phyloP scores from a whole-genome alignment of 2,329 filamentous ascomycete genomes.

The Calonectria ilicicola region DNA sequence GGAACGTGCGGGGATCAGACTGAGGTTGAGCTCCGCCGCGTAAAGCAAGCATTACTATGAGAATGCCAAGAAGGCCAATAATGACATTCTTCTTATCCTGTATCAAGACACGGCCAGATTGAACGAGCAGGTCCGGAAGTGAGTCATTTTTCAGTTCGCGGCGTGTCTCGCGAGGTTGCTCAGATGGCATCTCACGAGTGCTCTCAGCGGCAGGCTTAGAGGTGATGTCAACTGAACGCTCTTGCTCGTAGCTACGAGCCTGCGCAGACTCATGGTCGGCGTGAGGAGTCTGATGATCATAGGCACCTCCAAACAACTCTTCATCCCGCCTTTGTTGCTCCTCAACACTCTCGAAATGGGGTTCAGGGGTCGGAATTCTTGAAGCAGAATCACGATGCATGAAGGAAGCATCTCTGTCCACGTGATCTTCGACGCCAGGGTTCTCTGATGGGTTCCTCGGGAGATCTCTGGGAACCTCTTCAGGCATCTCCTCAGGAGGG shows the following conservation, averaged over 20 bases:
- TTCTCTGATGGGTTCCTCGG: background rate
- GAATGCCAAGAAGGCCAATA: constrained; percentile 65
- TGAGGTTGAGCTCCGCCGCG: constrained; percentile 38
- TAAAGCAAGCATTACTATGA: constrained; percentile 66
- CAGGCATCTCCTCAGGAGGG: background rate
- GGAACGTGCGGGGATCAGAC: constrained; percentile 42
- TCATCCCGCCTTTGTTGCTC: constrained; percentile 58
- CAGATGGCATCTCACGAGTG: constrained; percentile 19
- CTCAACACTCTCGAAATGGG: constrained; percentile 29
- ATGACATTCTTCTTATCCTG: constrained; percentile 70
- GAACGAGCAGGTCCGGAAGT: constrained; percentile 65
- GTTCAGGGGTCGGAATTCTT: constrained; percentile 19
- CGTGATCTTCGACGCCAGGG: background rate
- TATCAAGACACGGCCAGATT: constrained; percentile 65
- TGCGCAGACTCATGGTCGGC: constrained; percentile 9
- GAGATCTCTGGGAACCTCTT: constrained; percentile 12
- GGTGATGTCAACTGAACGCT: constrained; percentile 48
- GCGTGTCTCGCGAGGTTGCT: constrained; percentile 21
- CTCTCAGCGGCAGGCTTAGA: constrained; percentile 48
- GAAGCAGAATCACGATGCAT: constrained; percentile 26
- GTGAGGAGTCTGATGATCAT: constrained; percentile 43
- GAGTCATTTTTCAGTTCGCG: constrained; percentile 55
- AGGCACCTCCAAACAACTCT: constrained; percentile 66
- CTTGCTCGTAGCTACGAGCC: constrained; percentile 14
- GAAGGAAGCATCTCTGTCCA: constrained; percentile 31